Percentiles rank a stretch among this genome's conserved stretches.
These are phyloP conservation scores for Primulina tabacum DNA, from an alignment of 257 asterid genomes.

Conservation along the genomic window DNA sequence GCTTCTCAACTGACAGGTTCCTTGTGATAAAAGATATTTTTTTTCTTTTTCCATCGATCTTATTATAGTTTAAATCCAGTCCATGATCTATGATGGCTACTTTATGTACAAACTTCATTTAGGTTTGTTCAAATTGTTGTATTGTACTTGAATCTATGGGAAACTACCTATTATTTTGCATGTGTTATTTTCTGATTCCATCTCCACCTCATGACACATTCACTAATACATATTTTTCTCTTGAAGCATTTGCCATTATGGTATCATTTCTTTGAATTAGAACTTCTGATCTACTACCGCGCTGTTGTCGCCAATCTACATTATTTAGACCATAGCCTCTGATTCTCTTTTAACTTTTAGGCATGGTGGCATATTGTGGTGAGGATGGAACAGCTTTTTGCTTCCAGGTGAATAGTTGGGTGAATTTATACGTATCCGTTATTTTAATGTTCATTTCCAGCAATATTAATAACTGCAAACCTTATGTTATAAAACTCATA, in stretches of 20 bases:
- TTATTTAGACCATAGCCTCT: neutral
- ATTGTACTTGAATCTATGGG: neutral
- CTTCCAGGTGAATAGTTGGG: slow-evolving; percentile 61
- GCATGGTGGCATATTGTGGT: slow-evolving; percentile 82
- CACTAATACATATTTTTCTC: neutral
- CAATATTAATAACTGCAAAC: neutral
- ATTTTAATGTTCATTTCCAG: no score
- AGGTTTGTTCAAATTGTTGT: neutral
- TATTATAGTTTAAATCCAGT: neutral
- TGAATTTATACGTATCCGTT: slow-evolving; percentile 14
- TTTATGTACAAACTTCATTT: neutral
- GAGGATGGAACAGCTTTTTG: slow-evolving; percentile 71
- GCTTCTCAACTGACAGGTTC: slow-evolving; percentile 72
- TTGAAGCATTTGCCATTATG: neutral
- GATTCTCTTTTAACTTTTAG: slow-evolving; percentile 35
- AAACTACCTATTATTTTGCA: neutral
- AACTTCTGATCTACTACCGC: neutral
- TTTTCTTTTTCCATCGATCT: slow-evolving; percentile 3
- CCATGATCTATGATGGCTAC: neutral
- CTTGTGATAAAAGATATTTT: slow-evolving; percentile 11
- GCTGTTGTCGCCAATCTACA: slow-evolving; percentile 4
- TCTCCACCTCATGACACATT: neutral
- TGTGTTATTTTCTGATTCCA: neutral
- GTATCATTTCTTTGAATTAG: neutral
- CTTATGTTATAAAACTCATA: neutral